These are phyloP conservation scores for Aspergillus ochraceus DNA, from an alignment of 2,329 filamentous ascomycete genomes.

Conservation along the genomic window DNA sequence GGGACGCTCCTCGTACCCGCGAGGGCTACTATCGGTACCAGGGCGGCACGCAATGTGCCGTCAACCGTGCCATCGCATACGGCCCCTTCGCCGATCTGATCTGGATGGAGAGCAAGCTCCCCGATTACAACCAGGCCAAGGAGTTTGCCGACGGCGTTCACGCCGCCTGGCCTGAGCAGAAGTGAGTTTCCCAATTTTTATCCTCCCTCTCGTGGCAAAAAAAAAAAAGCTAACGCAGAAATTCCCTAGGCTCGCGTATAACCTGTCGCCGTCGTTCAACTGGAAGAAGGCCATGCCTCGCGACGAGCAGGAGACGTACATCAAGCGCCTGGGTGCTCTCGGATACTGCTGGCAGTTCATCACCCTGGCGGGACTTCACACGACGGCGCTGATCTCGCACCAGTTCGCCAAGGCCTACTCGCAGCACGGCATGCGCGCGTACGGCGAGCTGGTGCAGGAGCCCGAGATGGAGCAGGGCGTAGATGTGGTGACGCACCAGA, in stretches of 20 bases:
- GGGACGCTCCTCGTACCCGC: conserved; percentile 87
- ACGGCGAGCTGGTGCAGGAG: conserved; percentile 96
- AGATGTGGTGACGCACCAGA: conserved; percentile 98
- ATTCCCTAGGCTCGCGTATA: conserved; percentile 79
- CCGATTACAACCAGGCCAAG: conserved; percentile 85
- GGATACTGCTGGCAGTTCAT: conserved; percentile 99
- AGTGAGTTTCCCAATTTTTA: conserved; percentile 58
- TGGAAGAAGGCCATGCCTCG: conserved; percentile 97
- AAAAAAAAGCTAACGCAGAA: conserved; percentile 19
- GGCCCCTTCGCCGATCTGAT: conserved; percentile 93
- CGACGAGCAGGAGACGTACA: conserved; percentile 95
- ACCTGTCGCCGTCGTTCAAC: conserved; percentile 98
- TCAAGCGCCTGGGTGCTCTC: conserved; percentile 77
- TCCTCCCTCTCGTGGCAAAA: background rate
- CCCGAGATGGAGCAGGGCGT: conserved; percentile 89
- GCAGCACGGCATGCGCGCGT: conserved; percentile 86
- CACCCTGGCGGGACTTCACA: conserved; percentile 95
- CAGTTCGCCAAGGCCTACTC: conserved; percentile 83
- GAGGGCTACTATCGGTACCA: conserved; percentile 94
- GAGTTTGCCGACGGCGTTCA: conserved; percentile 94
- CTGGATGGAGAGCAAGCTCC: conserved; percentile 99
- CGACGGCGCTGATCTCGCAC: conserved; percentile 87
- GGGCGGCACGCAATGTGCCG: conserved; percentile 85
- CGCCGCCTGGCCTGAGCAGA: conserved; percentile 92
- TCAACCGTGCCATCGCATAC: conserved; percentile 88